These are phyloP conservation scores for Coemansia aciculifera DNA, from an alignment of 192 early-diverging fungal species.

Conservation along the genomic window DNA sequence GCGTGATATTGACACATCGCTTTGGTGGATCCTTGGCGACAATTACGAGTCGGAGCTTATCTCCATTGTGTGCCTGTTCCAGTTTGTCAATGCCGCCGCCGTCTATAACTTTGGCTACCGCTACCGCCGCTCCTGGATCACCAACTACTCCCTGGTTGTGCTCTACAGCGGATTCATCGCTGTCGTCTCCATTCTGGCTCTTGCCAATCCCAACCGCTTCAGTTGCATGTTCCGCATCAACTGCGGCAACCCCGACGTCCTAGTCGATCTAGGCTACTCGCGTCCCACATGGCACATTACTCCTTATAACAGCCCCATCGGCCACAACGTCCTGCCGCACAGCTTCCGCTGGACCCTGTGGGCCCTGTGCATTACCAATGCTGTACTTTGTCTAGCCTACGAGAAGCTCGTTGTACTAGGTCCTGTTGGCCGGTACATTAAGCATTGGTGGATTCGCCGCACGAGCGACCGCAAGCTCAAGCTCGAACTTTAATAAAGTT, in stretches of 20 bases:
- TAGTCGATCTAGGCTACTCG: slow-evolving; percentile 45
- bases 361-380: slow-evolving; percentile 51
- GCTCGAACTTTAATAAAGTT: background rate
- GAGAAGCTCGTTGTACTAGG: slow-evolving; percentile 60
- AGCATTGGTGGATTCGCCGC: slow-evolving; percentile 26
- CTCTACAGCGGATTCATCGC: slow-evolving; percentile 58
- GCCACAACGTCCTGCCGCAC: slow-evolving; percentile 74
- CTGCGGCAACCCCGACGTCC: slow-evolving; percentile 59
- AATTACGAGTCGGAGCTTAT: slow-evolving; percentile 73
- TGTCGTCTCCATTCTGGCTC: slow-evolving; percentile 56
- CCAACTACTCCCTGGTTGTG: slow-evolving; percentile 63
- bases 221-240: slow-evolving; percentile 73
- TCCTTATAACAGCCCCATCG: slow-evolving; percentile 63
- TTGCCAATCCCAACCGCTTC: slow-evolving; percentile 69
- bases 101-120: slow-evolving; percentile 70
- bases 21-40: slow-evolving; percentile 84
- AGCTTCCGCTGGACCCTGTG: slow-evolving; percentile 65
- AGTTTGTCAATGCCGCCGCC: slow-evolving; percentile 71
- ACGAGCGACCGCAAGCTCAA: slow-evolving; percentile 14
- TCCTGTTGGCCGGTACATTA: slow-evolving; percentile 48
- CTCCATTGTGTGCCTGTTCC: slow-evolving; percentile 64
- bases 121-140: slow-evolving; percentile 63
- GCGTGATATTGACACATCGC: slow-evolving; percentile 58
- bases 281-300: slow-evolving; percentile 50
- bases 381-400: slow-evolving; percentile 46